A percentile compares a stretch with the other conserved stretches of the same genome.
Evolutionary conservation across 768 basidiomycete genomes (phyloP).

Genomic region (Pleurotus citrinopileatus): DNA sequence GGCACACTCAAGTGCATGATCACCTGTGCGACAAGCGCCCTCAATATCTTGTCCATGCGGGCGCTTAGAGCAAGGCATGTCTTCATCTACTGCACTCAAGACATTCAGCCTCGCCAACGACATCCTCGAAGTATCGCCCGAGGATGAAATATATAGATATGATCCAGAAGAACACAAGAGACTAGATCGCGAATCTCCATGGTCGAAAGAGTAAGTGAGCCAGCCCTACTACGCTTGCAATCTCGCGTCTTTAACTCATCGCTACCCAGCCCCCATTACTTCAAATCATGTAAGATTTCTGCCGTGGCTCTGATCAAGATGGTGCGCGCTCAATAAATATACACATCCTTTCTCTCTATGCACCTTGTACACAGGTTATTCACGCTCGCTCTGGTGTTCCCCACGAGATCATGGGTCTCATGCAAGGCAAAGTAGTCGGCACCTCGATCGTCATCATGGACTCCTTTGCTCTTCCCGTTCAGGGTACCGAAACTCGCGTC

Average conservation of each 20-base stretch:
- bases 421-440: constrained; percentile 93
- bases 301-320: constrained; percentile 96
- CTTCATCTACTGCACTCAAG: constrained; percentile 64
- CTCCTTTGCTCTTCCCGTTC: constrained; percentile 94
- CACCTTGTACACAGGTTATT: constrained; percentile 67
- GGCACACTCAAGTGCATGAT: no score
- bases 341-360: constrained; percentile 2
- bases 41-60: no score
- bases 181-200: constrained; percentile 71
- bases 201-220: constrained; percentile 76
- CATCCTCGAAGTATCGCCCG: constrained; percentile 63
- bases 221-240: constrained; percentile 7
- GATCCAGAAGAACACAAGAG: constrained; percentile 65
- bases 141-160: constrained; percentile 79
- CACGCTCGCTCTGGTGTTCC: constrained; percentile 96
- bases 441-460: constrained; percentile 87
- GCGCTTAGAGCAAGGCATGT: no score
- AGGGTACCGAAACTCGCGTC: constrained; percentile 97
- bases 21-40: no score
- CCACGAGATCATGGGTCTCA: constrained; percentile 99
- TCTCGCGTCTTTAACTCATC: no score
- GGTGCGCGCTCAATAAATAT: constrained; percentile 33
- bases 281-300: constrained; percentile 92
- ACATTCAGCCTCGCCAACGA: constrained; percentile 74
- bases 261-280: constrained; percentile 79